Base-by-base conservation (phyloP, 1,139 yeast genomes). In the Taphrina populina region DNA sequence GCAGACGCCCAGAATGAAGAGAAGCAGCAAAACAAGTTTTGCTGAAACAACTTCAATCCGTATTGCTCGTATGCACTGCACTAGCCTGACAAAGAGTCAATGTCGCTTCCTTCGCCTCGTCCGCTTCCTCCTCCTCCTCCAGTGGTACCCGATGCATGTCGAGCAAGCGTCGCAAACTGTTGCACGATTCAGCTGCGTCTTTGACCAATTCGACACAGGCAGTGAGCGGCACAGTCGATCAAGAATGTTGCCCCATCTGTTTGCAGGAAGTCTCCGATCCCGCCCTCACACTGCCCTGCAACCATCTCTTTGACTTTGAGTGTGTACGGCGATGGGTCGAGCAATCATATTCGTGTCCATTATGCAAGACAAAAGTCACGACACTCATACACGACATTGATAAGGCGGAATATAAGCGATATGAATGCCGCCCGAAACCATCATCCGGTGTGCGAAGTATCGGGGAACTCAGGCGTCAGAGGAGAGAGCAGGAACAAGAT, bases 281-380 rank as follows among this genome's bases (percentile, higher is more conserved):
- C 10, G 54, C 54, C 7, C 33, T 49, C 15, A 37, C 46, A 19
- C 26, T 21, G 19, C 54, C 54, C 32, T 49, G 54, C 33, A 29
- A 49, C 15, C 54, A 49, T 39, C 15, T 27, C 10, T 49, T 29
- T 26, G 54, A 49, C 39, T 21, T 20, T 2, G 46, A 39, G 26
- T 49, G 54, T n/a, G 30, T 49, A 7, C 32, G 34, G 30, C 54
- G 54, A 37, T 49, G 54, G 54, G 21, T 34, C 4, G 54, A 49
- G 10, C 40, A 33, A 6, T 26, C 46, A 7, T 19, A 20, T 17
- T 15, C 39, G 13, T 49, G 54, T 26, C 54, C 54, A 8, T 26
- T 49, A 8, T 49, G 54, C 34, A 49, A 49, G 33, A 30, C 46
- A 8, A 11, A 30, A 8, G 32, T 49, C 21, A 26, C 21, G 17